These are phyloP conservation scores for Yamadazyma blattariae DNA, from an alignment of 1,139 yeast species.

Conservation along the genomic window DNA sequence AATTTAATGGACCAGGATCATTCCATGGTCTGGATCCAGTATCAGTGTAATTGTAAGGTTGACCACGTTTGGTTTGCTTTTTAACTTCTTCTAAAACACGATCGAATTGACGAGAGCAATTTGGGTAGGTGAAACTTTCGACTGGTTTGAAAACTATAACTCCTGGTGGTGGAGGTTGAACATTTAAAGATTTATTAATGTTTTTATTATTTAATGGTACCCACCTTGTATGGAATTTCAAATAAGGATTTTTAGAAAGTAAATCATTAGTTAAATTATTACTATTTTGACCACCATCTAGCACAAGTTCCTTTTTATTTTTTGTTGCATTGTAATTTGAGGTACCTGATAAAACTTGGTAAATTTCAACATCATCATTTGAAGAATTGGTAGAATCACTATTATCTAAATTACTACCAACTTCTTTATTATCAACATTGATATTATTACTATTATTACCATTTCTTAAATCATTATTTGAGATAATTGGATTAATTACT, in stretches of 20 bases:
- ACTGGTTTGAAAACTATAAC: constrained; percentile 81
- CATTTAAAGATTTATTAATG: constrained; percentile 55
- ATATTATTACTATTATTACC: not conserved
- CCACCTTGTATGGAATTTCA: constrained; percentile 68
- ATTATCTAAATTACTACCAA: not conserved
- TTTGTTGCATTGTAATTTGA: constrained; percentile 19
- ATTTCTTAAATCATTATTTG: constrained; percentile 3
- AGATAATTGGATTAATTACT: constrained; percentile 56
- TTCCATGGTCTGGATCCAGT: constrained; percentile 88
- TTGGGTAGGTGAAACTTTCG: constrained; percentile 80
- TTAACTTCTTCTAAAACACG: constrained; percentile 66
- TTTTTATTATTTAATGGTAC: constrained; percentile 64
- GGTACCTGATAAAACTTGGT: constrained; percentile 36
- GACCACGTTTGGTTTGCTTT: constrained; percentile 59
- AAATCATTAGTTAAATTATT: constrained; percentile 19
- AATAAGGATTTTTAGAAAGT: constrained; percentile 24
- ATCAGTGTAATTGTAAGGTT: constrained; percentile 36
- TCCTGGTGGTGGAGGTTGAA: constrained; percentile 86
- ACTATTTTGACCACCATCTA: constrained; percentile 7
- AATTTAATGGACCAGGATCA: constrained; percentile 70
- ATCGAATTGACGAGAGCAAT: constrained; percentile 74
- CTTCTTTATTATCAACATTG: constrained; percentile 8
- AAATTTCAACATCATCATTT: constrained; percentile 40
- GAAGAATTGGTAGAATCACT: constrained; percentile 12
- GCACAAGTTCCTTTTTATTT: constrained; percentile 14